Evolutionary conservation across 306 rosid species (phyloP).

Genomic region (Amphicarpaea edgeworthii): DNA sequence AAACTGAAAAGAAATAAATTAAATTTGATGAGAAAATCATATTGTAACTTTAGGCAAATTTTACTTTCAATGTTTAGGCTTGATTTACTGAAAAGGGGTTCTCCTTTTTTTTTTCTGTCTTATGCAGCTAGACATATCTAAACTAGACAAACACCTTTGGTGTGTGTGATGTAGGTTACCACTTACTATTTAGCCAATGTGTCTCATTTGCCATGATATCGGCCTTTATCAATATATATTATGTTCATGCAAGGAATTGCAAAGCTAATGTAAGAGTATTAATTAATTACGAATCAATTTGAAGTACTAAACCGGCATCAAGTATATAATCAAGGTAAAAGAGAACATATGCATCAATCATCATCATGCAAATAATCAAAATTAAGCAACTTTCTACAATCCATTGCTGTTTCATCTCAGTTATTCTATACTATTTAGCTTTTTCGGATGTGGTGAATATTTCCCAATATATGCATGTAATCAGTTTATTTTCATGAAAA

Average conservation of each 20-base stretch:
- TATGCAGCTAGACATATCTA: background rate
- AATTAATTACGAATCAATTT: background rate
- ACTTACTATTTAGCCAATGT: conserved; percentile 10
- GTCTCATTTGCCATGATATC: background rate
- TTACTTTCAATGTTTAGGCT: background rate
- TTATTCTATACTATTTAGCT: background rate
- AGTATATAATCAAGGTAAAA: background rate
- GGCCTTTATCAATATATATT: background rate
- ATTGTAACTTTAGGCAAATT: background rate
- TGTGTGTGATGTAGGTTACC: background rate
- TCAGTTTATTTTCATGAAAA: conserved; percentile 33
- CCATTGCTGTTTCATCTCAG: conserved; percentile 15
- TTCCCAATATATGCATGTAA: conserved; percentile 12
- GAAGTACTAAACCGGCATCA: conserved; percentile 2
- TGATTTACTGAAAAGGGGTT: background rate
- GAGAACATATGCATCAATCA: conserved; percentile 15
- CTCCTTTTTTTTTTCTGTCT: background rate
- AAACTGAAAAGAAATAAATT: background rate
- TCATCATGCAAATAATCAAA: background rate
- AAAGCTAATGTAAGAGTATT: background rate
- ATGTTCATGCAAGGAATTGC: conserved; percentile 35
- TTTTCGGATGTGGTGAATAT: conserved; percentile 16
- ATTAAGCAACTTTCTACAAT: background rate
- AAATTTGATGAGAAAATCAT: too few species aligned
- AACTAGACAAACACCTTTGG: background rate